These are phyloP conservation scores for Dictyostelium brefeldianum DNA, from an alignment of 78 protist species.

Conservation along the genomic window DNA sequence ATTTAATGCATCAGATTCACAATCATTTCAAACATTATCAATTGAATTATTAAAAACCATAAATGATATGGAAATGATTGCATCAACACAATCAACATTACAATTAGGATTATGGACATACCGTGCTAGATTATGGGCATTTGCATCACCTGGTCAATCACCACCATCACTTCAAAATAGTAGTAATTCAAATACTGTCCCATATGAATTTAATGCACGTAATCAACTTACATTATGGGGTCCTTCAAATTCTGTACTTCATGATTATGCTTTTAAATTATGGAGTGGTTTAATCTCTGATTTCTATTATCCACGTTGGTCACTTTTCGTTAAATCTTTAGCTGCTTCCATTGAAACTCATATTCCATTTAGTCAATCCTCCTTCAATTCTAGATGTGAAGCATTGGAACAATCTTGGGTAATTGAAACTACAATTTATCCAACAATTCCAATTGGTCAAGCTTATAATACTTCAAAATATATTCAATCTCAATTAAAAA, in stretches of 20 bases:
- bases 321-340: not conserved
- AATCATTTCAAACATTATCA: not conserved
- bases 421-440: not conserved
- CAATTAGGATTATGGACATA: slow-evolving; percentile 53
- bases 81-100: slow-evolving; percentile 1
- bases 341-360: not conserved
- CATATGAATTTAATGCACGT: slow-evolving; percentile 79
- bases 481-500: slow-evolving; percentile 11
- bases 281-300: slow-evolving; percentile 76
- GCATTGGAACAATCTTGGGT: slow-evolving; percentile 5
- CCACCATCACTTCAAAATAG: not conserved
- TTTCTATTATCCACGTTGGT: slow-evolving; percentile 62
- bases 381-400: not conserved
- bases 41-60: not conserved
- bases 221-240: slow-evolving; percentile 84
- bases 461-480: slow-evolving; percentile 24
- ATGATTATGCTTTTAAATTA: slow-evolving; percentile 81
- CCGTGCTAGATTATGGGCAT: slow-evolving; percentile 36
- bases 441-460: slow-evolving; percentile 14
- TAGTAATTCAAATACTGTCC: slow-evolving; percentile 11
- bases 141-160: not conserved
- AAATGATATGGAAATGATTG: slow-evolving; percentile 19
- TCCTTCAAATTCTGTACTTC: slow-evolving; percentile 23
- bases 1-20: not conserved
- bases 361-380: not conserved